Conservation (phyloP, 2,329 filamentous ascomycete species). For the Byssoonygena ceratinophila region DNA sequence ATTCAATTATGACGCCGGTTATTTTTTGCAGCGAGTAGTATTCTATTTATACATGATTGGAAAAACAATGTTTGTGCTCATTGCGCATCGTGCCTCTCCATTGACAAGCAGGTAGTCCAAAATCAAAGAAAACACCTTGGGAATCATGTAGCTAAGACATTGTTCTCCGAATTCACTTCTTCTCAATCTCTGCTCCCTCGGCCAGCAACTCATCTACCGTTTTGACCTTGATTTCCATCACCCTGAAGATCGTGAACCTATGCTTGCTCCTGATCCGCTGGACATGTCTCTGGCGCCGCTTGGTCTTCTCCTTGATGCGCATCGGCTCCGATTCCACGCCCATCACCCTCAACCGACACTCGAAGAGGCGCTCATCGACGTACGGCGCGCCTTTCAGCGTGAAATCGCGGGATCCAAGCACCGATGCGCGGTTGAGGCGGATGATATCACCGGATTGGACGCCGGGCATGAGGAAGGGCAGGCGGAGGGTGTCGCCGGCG, state of each 20-base stretch:
- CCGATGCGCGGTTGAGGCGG: slow-evolving; percentile 72
- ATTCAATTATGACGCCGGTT: slow-evolving; percentile 4
- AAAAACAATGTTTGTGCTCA: neutral
- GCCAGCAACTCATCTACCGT: slow-evolving; percentile 44
- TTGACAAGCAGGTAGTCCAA: neutral
- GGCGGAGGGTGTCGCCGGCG: slow-evolving; percentile 60
- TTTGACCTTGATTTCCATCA: slow-evolving; percentile 68
- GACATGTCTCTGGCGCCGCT: slow-evolving; percentile 57
- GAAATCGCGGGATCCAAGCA: slow-evolving; percentile 78
- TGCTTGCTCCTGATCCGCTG: slow-evolving; percentile 83
- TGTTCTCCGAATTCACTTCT: slow-evolving; percentile 18
- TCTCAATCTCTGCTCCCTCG: slow-evolving; percentile 33
- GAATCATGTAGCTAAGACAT: too few species aligned
- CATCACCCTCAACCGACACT: slow-evolving; percentile 73
- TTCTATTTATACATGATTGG: slow-evolving; percentile 9
- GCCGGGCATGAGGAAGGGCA: slow-evolving; percentile 68
- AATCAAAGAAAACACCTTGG: neutral
- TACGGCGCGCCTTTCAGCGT: slow-evolving; percentile 75
- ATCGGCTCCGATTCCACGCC: slow-evolving; percentile 74
- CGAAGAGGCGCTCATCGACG: slow-evolving; percentile 72
- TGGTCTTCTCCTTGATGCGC: slow-evolving; percentile 68
- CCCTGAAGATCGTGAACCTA: slow-evolving; percentile 70
- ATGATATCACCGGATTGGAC: slow-evolving; percentile 74
- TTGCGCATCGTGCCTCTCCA: neutral
- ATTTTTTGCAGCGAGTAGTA: slow-evolving; percentile 4